A percentile compares a stretch with the other conserved stretches of the same genome.
phyloP scores from a whole-genome alignment of 1,284 basidiomycete species.

The Xerocomus nothofagi region DNA sequence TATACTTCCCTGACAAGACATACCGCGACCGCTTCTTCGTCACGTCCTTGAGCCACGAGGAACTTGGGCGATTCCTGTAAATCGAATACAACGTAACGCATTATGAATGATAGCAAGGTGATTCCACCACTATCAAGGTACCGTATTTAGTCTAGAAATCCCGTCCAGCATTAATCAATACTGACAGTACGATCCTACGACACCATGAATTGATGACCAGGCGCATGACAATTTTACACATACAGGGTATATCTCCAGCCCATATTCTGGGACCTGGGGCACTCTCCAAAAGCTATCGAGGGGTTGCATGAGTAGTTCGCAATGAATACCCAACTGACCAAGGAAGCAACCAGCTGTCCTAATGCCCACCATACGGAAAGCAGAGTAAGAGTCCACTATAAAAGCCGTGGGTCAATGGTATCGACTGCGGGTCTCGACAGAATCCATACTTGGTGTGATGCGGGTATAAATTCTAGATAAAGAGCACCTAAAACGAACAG shows the following conservation, averaged over 20 bases:
- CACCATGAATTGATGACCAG: constrained; percentile 1
- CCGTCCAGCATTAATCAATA: constrained; percentile 4
- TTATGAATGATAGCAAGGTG: constrained; percentile 46
- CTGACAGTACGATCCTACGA: constrained; percentile 42
- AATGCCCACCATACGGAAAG: constrained; percentile 67
- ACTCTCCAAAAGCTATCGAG: constrained; percentile 36
- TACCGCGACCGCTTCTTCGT: constrained; percentile 55
- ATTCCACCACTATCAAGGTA: constrained; percentile 40
- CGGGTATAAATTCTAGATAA: constrained; percentile 56
- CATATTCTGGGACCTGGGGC: constrained; percentile 49
- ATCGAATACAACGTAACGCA: constrained; percentile 47
- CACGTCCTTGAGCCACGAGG: constrained; percentile 53
- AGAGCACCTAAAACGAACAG: constrained; percentile 42
- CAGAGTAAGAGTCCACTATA: constrained; percentile 63
- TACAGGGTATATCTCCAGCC: constrained; percentile 66
- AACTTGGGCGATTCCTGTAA: constrained; percentile 63
- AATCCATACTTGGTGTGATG: constrained; percentile 44
- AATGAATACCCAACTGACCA: constrained; percentile 54
- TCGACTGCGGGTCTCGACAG: neutral
- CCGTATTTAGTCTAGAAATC: constrained; percentile 2
- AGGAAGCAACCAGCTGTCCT: constrained; percentile 54
- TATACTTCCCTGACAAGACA: neutral
- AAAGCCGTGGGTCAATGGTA: constrained; percentile 4
- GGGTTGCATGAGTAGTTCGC: constrained; percentile 47
- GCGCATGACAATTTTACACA: constrained; percentile 3